Conservation (phyloP, 768 basidiomycete species). For the Hortiboletus flavorubellus region DNA sequence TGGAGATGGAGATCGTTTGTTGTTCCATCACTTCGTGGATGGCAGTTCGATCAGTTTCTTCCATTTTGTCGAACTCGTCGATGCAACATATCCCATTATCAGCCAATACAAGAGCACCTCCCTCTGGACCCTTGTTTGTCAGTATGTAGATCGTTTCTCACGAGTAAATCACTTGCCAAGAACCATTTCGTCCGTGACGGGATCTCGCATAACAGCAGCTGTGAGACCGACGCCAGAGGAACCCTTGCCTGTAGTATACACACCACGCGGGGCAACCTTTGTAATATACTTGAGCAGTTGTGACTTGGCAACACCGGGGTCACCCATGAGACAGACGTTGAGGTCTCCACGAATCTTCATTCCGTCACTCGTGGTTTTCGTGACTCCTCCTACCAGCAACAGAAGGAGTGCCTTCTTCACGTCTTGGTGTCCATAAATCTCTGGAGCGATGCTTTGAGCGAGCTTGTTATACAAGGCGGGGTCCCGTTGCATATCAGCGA, state of each 20-base stretch:
- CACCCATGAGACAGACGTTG: slow-evolving; percentile 98
- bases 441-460: slow-evolving; percentile 93
- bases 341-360: slow-evolving; percentile 99
- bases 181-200: slow-evolving; percentile 99
- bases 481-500: slow-evolving; percentile 68
- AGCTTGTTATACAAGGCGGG: slow-evolving; percentile 83
- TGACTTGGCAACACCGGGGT: slow-evolving; percentile 98
- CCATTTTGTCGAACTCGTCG: slow-evolving; percentile 99
- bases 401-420: slow-evolving; percentile 95
- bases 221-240: slow-evolving; percentile 99
- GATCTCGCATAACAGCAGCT: slow-evolving; percentile 98
- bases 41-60: slow-evolving; percentile 93
- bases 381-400: slow-evolving; percentile 92
- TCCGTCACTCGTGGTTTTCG: slow-evolving; percentile 92
- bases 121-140: slow-evolving; percentile 57
- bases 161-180: slow-evolving; percentile 60
- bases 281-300: slow-evolving; percentile 97
- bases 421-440: slow-evolving; percentile 96
- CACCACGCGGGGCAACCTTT: slow-evolving; percentile 95
- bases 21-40: slow-evolving; percentile 99
- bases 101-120: slow-evolving; percentile 96
- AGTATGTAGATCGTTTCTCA: not conserved
- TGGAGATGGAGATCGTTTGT: slow-evolving; percentile 99
- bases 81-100: slow-evolving; percentile 99
- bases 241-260: slow-evolving; percentile 98